Percentiles rank a stretch among this genome's conserved stretches.
Conservation (phyloP, 2,329 filamentous ascomycete genomes). For the Colletotrichum paranaense region DNA sequence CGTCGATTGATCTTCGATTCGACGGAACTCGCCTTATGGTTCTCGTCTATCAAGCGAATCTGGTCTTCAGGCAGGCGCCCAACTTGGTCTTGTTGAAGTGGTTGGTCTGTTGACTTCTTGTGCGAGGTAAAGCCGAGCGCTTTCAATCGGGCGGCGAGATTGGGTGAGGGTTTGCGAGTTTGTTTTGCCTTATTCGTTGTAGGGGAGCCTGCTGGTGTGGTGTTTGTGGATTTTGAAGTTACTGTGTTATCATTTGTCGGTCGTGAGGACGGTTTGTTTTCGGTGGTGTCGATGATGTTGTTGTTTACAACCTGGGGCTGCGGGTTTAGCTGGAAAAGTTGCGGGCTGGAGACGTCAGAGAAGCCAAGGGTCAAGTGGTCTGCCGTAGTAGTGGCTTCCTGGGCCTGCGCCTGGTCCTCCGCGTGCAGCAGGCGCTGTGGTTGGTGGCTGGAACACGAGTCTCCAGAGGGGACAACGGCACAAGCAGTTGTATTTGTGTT, state of each 20-base stretch:
- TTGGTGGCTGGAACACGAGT: slow-evolving; percentile 12
- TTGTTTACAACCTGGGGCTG: slow-evolving; percentile 32
- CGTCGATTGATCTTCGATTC: slow-evolving; percentile 68
- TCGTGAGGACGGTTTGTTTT: slow-evolving; percentile 20
- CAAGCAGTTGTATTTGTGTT: slow-evolving; percentile 3
- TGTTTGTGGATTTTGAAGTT: slow-evolving; percentile 10
- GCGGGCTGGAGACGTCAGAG: slow-evolving; percentile 51
- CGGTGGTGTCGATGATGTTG: slow-evolving; percentile 39
- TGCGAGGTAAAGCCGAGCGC: slow-evolving; percentile 69
- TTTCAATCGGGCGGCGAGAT: slow-evolving; percentile 73
- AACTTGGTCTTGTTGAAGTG: slow-evolving; percentile 57
- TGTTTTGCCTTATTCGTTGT: slow-evolving; percentile 43
- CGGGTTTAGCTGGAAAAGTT: slow-evolving; percentile 50
- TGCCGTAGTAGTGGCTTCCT: slow-evolving; percentile 11
- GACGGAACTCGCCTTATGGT: slow-evolving; percentile 68
- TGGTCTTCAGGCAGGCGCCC: slow-evolving; percentile 79
- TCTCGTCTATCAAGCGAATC: slow-evolving; percentile 75
- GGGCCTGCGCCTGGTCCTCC: slow-evolving; percentile 13
- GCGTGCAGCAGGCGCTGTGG: slow-evolving; percentile 22
- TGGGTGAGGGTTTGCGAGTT: slow-evolving; percentile 70
- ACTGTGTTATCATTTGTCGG: background rate
- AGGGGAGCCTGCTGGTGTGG: slow-evolving; percentile 40
- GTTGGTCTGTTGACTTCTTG: slow-evolving; percentile 47
- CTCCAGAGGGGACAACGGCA: background rate
- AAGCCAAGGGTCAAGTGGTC: slow-evolving; percentile 47